A percentile compares a stretch with the other conserved stretches of the same genome.
phyloP scores from a whole-genome alignment of 257 asterid genomes.

The Penstemon eatonii region DNA sequence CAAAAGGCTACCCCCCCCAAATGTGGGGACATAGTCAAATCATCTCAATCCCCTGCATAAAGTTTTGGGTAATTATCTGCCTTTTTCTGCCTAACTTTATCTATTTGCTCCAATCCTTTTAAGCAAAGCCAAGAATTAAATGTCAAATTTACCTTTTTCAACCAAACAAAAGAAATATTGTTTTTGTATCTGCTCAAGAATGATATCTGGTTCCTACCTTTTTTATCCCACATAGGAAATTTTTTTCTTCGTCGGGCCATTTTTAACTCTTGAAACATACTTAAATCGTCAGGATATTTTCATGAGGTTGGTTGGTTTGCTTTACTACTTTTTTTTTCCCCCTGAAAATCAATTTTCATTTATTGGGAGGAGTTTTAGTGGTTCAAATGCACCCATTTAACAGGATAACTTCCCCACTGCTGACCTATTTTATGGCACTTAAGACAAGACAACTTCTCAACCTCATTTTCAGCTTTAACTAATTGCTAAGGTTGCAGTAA shows the following conservation, averaged over 20 bases:
- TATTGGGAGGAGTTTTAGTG: slow-evolving; percentile 16
- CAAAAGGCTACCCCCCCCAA: slow-evolving; percentile 30
- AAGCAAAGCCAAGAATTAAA: slow-evolving; percentile 34
- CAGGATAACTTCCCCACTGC: slow-evolving; percentile 23
- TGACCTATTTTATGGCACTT: slow-evolving; percentile 28
- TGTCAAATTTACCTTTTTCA: slow-evolving; percentile 40
- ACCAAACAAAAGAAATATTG: slow-evolving; percentile 18
- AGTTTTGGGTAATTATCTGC: slow-evolving; percentile 26
- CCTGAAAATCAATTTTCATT: slow-evolving; percentile 5
- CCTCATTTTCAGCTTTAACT: slow-evolving; percentile 23
- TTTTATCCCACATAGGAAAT: neutral
- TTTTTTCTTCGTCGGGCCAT: slow-evolving; percentile 8
- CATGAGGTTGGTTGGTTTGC: neutral
- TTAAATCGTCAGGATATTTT: slow-evolving; percentile 3
- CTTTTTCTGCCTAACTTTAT: slow-evolving; percentile 31
- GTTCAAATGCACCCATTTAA: slow-evolving; percentile 27
- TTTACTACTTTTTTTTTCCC: neutral
- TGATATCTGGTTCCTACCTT: slow-evolving; percentile 7
- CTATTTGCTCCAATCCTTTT: slow-evolving; percentile 41
- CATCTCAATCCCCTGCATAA: slow-evolving; percentile 25
- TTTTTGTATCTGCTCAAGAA: slow-evolving; percentile 23
- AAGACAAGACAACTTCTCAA: slow-evolving; percentile 18
- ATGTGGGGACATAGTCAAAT: slow-evolving; percentile 35
- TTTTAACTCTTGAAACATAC: neutral
- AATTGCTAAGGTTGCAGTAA: slow-evolving; percentile 12